Base-by-base conservation (phyloP, 805 yeast species). In the Candida oleophila region DNA sequence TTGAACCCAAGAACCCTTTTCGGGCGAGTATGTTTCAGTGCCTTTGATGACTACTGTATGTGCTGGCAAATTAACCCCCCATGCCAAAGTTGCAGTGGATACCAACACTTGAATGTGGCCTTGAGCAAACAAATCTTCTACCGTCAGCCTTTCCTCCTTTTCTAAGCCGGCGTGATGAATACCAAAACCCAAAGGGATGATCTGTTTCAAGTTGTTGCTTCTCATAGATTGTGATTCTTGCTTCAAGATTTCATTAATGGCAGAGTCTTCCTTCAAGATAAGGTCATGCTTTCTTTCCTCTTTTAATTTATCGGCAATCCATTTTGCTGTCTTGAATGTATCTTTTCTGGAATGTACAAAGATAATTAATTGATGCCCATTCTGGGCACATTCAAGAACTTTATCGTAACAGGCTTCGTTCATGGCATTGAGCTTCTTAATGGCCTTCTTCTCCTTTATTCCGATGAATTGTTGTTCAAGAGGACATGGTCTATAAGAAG, bases 31-130 rank as follows among this genome's bases (percentile, higher is more conserved):
- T 0, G 90, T 83, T 57, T 89, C 96, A 0, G 99, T 92, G 0
- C 98, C 98, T 58, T 89, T 89, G 51, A 90, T 87, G 22, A 90
- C 83, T 25, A 90, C 97, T 0, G 97, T 89, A 59, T 91, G 97
- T 0, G 97, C 97, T 2, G 97, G 97, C 46, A 90, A 73, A 61
- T 90, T 90, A 28, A 90, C 97, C 76, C 97, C 97, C 97, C 97
- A 90, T 0, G 97, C 97, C 49, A 90, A 76, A 0, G 97, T 90
- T 0, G 97, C 96, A 2, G 97, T 90, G 0, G 95, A 89, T 1
- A 91, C 91, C 47, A 90, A 70, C 0, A 90, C 87, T 55, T 83
- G 86, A n/a, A 89, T 67, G 49, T 87, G 82, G 2, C 96, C 96
- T 53, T 85, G 94, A 1, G 96, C 94, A 69, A 90, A 90, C 36